Base-by-base conservation (phyloP, 139 green algal genomes). In the Micractinium conductrix region DNA sequence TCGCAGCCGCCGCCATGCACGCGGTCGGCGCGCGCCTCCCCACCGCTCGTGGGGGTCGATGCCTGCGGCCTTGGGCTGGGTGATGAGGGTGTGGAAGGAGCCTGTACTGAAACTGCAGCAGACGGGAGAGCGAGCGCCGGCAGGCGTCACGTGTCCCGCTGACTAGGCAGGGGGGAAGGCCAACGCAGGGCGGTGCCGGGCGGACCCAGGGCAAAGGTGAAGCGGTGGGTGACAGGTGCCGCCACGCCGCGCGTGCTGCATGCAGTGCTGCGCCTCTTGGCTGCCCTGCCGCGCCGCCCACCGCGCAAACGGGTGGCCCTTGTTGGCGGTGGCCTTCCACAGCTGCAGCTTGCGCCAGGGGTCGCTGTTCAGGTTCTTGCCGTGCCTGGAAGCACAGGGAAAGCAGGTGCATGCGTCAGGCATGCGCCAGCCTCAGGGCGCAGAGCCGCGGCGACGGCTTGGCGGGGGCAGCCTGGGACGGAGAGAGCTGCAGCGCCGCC, bases 361-460 rank as follows among this genome's bases (percentile, higher is more conserved):
- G 79, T 98, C 95, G 2, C 84, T 89, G 35, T 91, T 91, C 24
- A 98, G 78, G 83, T 98, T 98, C 89, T 98, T 98, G 85, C 88
- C 87, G 81, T 98, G 94, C 91, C 93, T 83, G 89, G 38, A 35
- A 73, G 53, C 9, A 10, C 30, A 42, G 79, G n/a, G 63, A 55
- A n/a, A n/a, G n/a, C n/a, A n/a, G n/a, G n/a, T n/a, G n/a, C n/a
- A n/a, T n/a, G n/a, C n/a, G n/a, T n/a, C n/a, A n/a, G n/a, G n/a
- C n/a, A n/a, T n/a, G n/a, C n/a, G n/a, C n/a, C n/a, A n/a, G n/a
- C n/a, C n/a, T n/a, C n/a, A n/a, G n/a, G n/a, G n/a, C n/a, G n/a
- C n/a, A n/a, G n/a, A n/a, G n/a, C n/a, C n/a, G n/a, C n/a, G n/a
- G n/a, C 26, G 35, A 16, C 26, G 65, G 8, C 16, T 43, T 17